Evolutionary conservation across 2,329 filamentous ascomycete species (phyloP).

Genomic region (Cladosporium sp.): DNA sequence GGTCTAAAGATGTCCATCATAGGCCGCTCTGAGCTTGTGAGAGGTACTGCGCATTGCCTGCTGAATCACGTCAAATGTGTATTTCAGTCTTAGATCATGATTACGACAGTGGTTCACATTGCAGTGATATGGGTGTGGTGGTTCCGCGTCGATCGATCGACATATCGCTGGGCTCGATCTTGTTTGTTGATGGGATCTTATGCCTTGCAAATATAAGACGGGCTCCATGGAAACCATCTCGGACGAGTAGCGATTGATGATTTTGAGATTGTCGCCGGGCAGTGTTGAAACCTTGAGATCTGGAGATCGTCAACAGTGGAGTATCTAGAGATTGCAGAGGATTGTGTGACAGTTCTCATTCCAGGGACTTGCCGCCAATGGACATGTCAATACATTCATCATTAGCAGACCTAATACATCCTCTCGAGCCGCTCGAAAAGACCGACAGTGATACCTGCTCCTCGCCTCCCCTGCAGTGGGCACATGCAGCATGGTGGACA

Average conservation of each 20-base stretch:
- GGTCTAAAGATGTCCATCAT: no score
- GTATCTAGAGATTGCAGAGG: not conserved
- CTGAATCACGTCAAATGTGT: not conserved
- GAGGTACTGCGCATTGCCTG: not conserved
- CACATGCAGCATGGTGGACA: not conserved
- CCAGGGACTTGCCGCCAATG: not conserved
- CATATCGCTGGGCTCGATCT: not conserved
- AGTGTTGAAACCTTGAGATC: not conserved
- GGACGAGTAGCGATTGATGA: not conserved
- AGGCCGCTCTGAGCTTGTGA: no score
- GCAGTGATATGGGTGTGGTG: not conserved
- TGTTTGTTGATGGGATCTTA: not conserved
- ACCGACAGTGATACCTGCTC: not conserved
- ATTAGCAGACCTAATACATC: not conserved
- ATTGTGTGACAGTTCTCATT: not conserved
- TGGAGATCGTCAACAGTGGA: not conserved
- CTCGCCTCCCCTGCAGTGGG: not conserved
- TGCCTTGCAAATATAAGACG: not conserved
- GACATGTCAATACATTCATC: not conserved
- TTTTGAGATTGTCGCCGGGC: not conserved
- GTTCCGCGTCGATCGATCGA: not conserved
- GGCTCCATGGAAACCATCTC: not conserved
- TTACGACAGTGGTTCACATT: not conserved
- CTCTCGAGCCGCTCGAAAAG: not conserved
- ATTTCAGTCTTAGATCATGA: not conserved